These are phyloP conservation scores for Sporobolomyces roseus DNA, from an alignment of 768 basidiomycete genomes.

Conservation along the genomic window DNA sequence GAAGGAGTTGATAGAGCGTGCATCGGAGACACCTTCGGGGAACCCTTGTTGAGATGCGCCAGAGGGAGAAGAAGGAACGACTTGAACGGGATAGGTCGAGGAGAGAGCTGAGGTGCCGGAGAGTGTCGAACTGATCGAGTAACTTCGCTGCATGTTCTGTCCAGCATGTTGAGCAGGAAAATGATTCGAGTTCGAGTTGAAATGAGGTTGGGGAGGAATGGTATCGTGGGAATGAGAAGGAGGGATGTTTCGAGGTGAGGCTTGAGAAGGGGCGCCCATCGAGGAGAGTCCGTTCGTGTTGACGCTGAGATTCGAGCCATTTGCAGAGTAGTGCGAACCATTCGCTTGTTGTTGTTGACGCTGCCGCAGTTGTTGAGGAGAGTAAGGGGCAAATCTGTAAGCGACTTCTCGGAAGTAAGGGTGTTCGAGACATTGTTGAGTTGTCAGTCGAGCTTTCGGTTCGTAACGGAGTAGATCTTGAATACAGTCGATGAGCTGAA, in stretches of 20 bases:
- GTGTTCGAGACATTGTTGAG: slow-evolving; percentile 80
- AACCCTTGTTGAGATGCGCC: background rate
- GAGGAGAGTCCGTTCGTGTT: slow-evolving; percentile 20
- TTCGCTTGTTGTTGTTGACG: slow-evolving; percentile 32
- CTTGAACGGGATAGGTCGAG: slow-evolving; percentile 28
- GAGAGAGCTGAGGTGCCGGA: slow-evolving; percentile 23
- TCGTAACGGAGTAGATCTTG: slow-evolving; percentile 87
- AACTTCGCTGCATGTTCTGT: slow-evolving; percentile 8
- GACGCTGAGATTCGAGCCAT: slow-evolving; percentile 26
- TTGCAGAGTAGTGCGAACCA: slow-evolving; percentile 7
- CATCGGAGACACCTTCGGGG: slow-evolving; percentile 21
- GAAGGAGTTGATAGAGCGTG: slow-evolving; percentile 8
- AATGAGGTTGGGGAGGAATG: slow-evolving; percentile 8
- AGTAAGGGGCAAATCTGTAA: slow-evolving; percentile 48
- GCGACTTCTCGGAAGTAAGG: slow-evolving; percentile 75
- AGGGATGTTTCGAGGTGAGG: slow-evolving; percentile 40
- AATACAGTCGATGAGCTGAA: slow-evolving; percentile 83
- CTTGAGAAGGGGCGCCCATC: slow-evolving; percentile 19
- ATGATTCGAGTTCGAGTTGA: slow-evolving; percentile 21
- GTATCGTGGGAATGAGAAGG: slow-evolving; percentile 38
- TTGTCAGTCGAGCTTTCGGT: slow-evolving; percentile 78
- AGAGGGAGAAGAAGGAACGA: slow-evolving; percentile 11
- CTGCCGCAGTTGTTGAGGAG: slow-evolving; percentile 36
- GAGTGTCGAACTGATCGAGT: slow-evolving; percentile 29
- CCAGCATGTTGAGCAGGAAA: background rate